Evolutionary conservation across 2,329 filamentous ascomycete species (phyloP).

Genomic region (Cladosporium sp.): DNA sequence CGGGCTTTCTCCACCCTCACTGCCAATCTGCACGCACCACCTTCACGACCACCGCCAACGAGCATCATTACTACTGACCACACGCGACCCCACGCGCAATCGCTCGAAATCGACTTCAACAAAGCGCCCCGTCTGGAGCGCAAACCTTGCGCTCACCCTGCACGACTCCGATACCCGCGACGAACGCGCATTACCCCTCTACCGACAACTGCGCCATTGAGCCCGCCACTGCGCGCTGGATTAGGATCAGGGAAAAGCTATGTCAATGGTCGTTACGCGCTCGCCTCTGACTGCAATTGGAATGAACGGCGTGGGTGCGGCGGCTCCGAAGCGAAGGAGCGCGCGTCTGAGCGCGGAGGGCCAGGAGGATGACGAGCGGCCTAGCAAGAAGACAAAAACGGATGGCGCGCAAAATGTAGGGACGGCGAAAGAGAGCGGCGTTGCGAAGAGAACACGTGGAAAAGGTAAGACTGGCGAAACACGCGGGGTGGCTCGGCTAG

Average conservation of each 20-base stretch:
- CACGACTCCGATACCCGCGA: constrained; percentile 10
- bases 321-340: constrained; percentile 42
- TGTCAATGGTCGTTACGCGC: constrained; percentile 35
- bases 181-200: constrained; percentile 14
- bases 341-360: constrained; percentile 38
- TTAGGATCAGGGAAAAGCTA: constrained; percentile 15
- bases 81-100: constrained; percentile 15
- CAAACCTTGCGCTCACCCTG: constrained; percentile 7
- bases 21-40: constrained; percentile 9
- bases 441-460: constrained; percentile 30
- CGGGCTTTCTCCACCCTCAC: constrained; percentile 9
- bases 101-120: not conserved
- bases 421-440: constrained; percentile 29
- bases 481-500: constrained; percentile 23
- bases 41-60: constrained; percentile 7
- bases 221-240: constrained; percentile 9
- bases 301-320: constrained; percentile 40
- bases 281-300: constrained; percentile 41
- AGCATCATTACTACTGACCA: constrained; percentile 19
- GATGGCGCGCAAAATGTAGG: constrained; percentile 24
- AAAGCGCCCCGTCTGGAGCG: not conserved
- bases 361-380: constrained; percentile 34
- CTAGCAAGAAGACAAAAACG: constrained; percentile 27
- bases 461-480: constrained; percentile 31
- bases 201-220: constrained; percentile 1